A percentile compares a stretch with the other conserved stretches of the same genome.
phyloP scores from a whole-genome alignment of 2,329 filamentous ascomycete genomes.

The Aspergillus alliaceus region DNA sequence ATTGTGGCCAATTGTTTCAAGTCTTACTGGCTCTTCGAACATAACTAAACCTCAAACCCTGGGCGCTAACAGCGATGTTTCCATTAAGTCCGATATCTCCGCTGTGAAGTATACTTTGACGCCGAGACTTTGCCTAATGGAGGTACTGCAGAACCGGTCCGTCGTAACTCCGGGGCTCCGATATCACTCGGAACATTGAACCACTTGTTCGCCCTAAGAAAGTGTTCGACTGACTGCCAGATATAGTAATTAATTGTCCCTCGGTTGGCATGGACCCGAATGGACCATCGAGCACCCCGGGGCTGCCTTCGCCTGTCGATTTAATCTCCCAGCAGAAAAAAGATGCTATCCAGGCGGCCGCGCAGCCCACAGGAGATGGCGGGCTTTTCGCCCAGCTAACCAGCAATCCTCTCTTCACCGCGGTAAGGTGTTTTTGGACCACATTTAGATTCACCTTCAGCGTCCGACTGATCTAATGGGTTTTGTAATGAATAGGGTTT shows the following conservation, averaged over 20 bases:
- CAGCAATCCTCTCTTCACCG: conserved; percentile 52
- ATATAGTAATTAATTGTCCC: conserved; percentile 6
- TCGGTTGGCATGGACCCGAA: conserved; percentile 39
- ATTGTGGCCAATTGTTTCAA: neutral
- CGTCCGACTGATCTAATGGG: neutral
- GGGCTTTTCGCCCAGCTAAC: conserved; percentile 47
- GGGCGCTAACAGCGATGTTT: neutral
- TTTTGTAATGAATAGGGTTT: conserved; percentile 59
- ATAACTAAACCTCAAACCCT: neutral
- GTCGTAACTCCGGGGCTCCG: conserved; percentile 31
- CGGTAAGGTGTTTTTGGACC: conserved; percentile 35
- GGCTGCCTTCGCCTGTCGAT: conserved; percentile 32
- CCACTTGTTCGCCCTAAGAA: conserved; percentile 3
- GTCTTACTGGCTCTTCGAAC: neutral
- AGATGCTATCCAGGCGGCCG: conserved; percentile 28
- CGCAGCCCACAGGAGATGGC: conserved; percentile 35
- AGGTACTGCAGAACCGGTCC: conserved; percentile 22
- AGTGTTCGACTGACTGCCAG: conserved; percentile 5
- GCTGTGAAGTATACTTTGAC: neutral
- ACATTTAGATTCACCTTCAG: neutral
- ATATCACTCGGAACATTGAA: conserved; percentile 18
- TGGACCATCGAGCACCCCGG: conserved; percentile 30
- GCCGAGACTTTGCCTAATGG: neutral
- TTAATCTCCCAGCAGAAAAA: conserved; percentile 37
- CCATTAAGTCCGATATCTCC: conserved; percentile 23